Base-by-base conservation (phyloP, 2,329 filamentous ascomycete species). In the Claviceps maximensis region DNA sequence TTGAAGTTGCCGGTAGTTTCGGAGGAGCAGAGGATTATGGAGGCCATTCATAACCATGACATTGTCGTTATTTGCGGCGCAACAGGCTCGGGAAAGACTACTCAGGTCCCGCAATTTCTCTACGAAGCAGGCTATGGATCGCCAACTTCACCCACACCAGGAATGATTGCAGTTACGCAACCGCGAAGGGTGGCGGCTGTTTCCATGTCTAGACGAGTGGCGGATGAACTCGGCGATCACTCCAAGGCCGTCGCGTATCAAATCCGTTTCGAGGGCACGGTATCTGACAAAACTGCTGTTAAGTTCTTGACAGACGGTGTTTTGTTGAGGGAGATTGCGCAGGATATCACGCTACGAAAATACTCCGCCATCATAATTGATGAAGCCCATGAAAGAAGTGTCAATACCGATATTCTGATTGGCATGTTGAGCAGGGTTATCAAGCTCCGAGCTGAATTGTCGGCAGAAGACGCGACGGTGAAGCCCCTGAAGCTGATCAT, bases 301-400 rank as follows among this genome's bases (percentile, higher is more conserved):
- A 98, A 98, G 67, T 98, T 97, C 71, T 96, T 98, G 90, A 98
- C 93, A 0, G 93, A 98, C 67, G 93, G 93, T 77, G 89, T 98
- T 29, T 74, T 98, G 55, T 77, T 98, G 10, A 84, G 93, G 53
- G 93, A 98, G 68, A 85, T 96, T 52, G 84, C 87, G 0, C 84
- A 93, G 58, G 93, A 98, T 64, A 89, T 97, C 62, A 78, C 88
- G 0, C 71, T 98, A 46, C 81, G 78, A 49, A 94, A 94, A 61
- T 98, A 98, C 67, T 96, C 91, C 0, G 87, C 86, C 15, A 87
- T 98, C 51, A 80, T 98, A 49, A 91, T 98, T 56, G 93, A 98
- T 62, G 93, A 98, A 69, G 93, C 93, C 1, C 93, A 98, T 71
- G 93, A 98, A 67, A 82, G 94, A 61, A 97, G 89, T 62, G 87